Evolutionary conservation across 257 asterid species (phyloP).

Genomic region (Solanum ossicruentum): DNA sequence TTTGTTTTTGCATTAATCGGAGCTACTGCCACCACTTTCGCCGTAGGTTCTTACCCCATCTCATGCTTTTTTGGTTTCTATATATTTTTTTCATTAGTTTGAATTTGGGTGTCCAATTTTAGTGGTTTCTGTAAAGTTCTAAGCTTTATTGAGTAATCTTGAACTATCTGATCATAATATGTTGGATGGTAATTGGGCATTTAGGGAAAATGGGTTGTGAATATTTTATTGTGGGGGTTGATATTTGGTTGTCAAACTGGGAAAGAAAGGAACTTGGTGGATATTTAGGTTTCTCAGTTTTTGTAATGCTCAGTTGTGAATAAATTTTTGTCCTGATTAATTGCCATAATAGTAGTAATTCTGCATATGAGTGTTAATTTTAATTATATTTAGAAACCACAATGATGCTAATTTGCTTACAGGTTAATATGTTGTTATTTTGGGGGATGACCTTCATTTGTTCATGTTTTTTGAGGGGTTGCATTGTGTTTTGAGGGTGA

Average conservation of each 20-base stretch:
- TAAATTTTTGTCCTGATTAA: background rate
- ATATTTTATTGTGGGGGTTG: background rate
- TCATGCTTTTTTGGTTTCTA: background rate
- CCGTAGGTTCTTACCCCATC: conserved; percentile 36
- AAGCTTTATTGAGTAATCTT: background rate
- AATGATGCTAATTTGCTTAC: background rate
- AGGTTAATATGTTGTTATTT: background rate
- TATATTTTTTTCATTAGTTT: background rate
- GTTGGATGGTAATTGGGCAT: background rate
- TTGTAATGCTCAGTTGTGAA: background rate
- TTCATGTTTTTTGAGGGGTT: background rate
- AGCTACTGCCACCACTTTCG: conserved; percentile 67
- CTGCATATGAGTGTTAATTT: background rate
- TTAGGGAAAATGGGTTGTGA: background rate
- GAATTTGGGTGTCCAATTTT: background rate
- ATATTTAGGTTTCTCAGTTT: background rate
- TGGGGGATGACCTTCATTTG: background rate
- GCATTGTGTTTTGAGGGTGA: background rate
- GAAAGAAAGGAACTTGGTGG: background rate
- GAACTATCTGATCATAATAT: background rate
- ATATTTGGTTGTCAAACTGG: background rate
- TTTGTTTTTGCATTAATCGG: conserved; percentile 64
- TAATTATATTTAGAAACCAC: background rate
- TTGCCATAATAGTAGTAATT: background rate
- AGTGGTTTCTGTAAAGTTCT: background rate